A percentile compares a stretch with the other conserved stretches of the same genome.
These are phyloP conservation scores for Sugiyamaella pinicola DNA, from an alignment of 1,139 yeast species.

Conservation along the genomic window DNA sequence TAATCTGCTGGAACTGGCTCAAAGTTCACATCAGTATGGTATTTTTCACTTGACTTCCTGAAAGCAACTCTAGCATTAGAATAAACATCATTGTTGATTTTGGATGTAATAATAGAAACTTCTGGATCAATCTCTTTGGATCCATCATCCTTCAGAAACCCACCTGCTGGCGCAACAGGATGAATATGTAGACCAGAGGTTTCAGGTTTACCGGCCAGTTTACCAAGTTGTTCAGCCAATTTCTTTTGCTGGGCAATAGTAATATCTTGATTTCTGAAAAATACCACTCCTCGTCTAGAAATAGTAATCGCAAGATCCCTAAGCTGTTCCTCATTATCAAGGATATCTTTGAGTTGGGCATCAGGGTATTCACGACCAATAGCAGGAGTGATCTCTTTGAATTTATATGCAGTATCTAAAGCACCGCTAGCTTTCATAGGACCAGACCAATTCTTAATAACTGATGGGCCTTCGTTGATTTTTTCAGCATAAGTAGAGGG, in stretches of 20 bases:
- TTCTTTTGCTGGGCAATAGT: constrained; percentile 54
- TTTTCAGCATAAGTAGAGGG: constrained; percentile 34
- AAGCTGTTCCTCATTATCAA: constrained; percentile 50
- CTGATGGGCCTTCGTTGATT: constrained; percentile 24
- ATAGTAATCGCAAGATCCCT: constrained; percentile 62
- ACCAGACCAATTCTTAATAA: constrained; percentile 19
- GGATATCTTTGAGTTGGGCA: constrained; percentile 48
- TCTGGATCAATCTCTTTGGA: constrained; percentile 26
- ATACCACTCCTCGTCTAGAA: constrained; percentile 66
- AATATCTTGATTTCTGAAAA: constrained; percentile 66
- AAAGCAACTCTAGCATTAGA: constrained; percentile 22
- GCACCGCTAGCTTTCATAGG: constrained; percentile 26
- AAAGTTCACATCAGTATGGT: constrained; percentile 53
- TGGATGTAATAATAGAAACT: constrained; percentile 35
- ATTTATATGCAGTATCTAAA: constrained; percentile 32
- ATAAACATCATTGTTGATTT: constrained; percentile 32
- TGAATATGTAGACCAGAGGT: constrained; percentile 61
- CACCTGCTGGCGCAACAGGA: constrained; percentile 39
- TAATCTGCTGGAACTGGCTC: constrained; percentile 51
- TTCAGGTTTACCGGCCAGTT: constrained; percentile 65
- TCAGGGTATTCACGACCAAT: constrained; percentile 37
- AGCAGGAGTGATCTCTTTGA: constrained; percentile 35
- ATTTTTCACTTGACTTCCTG: constrained; percentile 30
- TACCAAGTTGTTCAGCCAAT: constrained; percentile 62
- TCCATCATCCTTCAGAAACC: constrained; percentile 29